Conservation (phyloP, 371 early-diverging fungal species). For the Homolaphlyctis polyrhiza region DNA sequence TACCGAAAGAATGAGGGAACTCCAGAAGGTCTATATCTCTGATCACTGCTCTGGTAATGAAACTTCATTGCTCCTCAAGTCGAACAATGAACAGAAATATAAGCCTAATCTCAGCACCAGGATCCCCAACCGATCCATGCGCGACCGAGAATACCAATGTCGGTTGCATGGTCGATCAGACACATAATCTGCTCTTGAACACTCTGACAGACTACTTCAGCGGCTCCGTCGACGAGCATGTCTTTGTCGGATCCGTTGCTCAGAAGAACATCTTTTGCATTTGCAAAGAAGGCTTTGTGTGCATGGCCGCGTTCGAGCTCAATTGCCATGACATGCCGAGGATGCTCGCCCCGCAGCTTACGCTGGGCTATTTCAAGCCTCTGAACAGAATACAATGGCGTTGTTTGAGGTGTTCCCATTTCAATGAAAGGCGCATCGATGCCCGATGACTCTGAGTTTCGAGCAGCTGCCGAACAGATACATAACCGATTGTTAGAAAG, state of each 20-base stretch:
- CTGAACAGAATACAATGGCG: constrained; percentile 70
- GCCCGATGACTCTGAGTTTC: constrained; percentile 18
- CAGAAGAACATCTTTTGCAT: constrained; percentile 32
- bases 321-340: constrained; percentile 38
- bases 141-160: constrained; percentile 59
- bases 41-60: too few species aligned
- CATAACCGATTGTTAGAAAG: neutral
- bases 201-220: constrained; percentile 43
- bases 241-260: constrained; percentile 38
- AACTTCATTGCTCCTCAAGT: too few species aligned
- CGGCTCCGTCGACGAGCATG: constrained; percentile 7
- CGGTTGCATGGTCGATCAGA: constrained; percentile 68
- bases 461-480: neutral
- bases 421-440: constrained; percentile 29
- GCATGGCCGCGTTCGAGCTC: constrained; percentile 54
- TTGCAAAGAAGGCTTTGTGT: constrained; percentile 39
- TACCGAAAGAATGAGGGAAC: constrained; percentile 98
- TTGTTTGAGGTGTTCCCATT: too few species aligned
- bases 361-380: constrained; percentile 63
- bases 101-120: constrained; percentile 12
- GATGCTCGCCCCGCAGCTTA: constrained; percentile 67
- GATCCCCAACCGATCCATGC: constrained; percentile 70
- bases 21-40: constrained; percentile 73
- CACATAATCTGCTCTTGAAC: constrained; percentile 65
- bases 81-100: too few species aligned